Evolutionary conservation across 192 early-diverging fungal genomes (phyloP).

Genomic region (Gamsiella multidivaricata): DNA sequence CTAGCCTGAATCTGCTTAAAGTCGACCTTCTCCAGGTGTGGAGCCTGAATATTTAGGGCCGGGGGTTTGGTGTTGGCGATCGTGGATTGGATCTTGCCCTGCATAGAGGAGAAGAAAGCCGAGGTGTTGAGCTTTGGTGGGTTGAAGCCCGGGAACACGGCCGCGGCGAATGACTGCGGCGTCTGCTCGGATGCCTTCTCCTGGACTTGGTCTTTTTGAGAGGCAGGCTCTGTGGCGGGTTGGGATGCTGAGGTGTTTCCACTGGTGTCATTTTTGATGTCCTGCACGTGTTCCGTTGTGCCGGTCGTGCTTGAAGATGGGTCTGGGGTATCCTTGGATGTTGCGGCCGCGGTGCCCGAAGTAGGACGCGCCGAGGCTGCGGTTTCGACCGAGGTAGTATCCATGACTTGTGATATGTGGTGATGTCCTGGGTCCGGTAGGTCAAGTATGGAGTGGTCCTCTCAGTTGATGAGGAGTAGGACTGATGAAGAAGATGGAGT

Average conservation of each 20-base stretch:
- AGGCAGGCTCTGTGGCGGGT: no score
- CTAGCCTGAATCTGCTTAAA: conserved; percentile 38
- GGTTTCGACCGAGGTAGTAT: not conserved
- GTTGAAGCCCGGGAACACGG: conserved; percentile 37
- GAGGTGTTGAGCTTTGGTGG: conserved; percentile 44
- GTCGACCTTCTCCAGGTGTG: conserved; percentile 36
- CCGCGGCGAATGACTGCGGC: conserved; percentile 30
- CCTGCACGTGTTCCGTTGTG: not conserved
- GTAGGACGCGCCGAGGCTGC: not conserved
- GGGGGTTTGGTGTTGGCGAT: conserved; percentile 33
- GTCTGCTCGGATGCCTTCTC: not conserved
- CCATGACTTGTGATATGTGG: not conserved
- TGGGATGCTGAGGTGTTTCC: not conserved
- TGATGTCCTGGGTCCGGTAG: not conserved
- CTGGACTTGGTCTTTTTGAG: no score
- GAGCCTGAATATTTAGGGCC: conserved; percentile 7
- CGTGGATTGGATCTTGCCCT: conserved; percentile 40
- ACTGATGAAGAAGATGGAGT: not conserved
- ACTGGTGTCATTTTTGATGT: no score
- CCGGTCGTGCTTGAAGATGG: not conserved
- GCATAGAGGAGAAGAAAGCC: conserved; percentile 47
- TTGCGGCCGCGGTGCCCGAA: not conserved
- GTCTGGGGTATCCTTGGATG: not conserved
- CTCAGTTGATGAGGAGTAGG: not conserved
- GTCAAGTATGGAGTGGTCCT: not conserved